Percentiles rank a stretch among this genome's conserved stretches.
Evolutionary conservation across 2,329 filamentous ascomycete genomes (phyloP).

Genomic region (Capronia epimyces): DNA sequence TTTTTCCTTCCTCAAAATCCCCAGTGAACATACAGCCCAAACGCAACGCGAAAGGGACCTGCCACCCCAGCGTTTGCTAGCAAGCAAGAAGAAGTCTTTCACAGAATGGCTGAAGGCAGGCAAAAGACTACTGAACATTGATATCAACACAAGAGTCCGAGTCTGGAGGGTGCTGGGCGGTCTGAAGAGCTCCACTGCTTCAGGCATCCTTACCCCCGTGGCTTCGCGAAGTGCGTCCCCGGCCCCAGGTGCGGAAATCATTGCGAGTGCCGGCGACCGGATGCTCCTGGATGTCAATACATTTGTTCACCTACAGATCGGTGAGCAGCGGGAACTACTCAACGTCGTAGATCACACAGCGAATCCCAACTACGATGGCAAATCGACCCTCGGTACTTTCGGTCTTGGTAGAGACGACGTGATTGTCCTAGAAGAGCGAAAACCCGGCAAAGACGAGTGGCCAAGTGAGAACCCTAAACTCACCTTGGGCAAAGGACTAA

Average conservation of each 20-base stretch:
- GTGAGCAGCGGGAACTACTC: conserved; percentile 59
- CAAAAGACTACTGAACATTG: conserved; percentile 64
- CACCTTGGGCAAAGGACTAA: conserved; percentile 24
- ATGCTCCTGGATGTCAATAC: conserved; percentile 58
- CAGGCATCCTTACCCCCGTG: conserved; percentile 41
- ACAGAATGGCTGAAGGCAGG: conserved; percentile 70
- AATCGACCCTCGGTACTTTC: conserved; percentile 57
- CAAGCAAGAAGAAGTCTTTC: conserved; percentile 64
- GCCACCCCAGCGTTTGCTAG: conserved; percentile 60
- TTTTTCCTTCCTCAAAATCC: conserved; percentile 77
- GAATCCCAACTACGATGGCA: conserved; percentile 73
- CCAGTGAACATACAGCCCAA: conserved; percentile 55
- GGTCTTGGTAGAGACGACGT: conserved; percentile 67
- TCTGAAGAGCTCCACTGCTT: conserved; percentile 39
- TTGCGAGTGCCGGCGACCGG: conserved; percentile 40
- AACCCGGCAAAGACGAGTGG: conserved; percentile 32
- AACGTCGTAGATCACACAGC: conserved; percentile 63
- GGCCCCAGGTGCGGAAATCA: conserved; percentile 40
- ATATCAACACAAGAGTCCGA: conserved; percentile 66
- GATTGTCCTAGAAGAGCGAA: conserved; percentile 77
- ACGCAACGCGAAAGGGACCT: conserved; percentile 57
- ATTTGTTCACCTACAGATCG: conserved; percentile 59
- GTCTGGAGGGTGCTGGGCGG: conserved; percentile 60
- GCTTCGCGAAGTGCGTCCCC: conserved; percentile 42
- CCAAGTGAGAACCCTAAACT: conserved; percentile 17